Base-by-base conservation (phyloP, 2,329 filamentous ascomycete species). In the Pseudonectria buxi region DNA sequence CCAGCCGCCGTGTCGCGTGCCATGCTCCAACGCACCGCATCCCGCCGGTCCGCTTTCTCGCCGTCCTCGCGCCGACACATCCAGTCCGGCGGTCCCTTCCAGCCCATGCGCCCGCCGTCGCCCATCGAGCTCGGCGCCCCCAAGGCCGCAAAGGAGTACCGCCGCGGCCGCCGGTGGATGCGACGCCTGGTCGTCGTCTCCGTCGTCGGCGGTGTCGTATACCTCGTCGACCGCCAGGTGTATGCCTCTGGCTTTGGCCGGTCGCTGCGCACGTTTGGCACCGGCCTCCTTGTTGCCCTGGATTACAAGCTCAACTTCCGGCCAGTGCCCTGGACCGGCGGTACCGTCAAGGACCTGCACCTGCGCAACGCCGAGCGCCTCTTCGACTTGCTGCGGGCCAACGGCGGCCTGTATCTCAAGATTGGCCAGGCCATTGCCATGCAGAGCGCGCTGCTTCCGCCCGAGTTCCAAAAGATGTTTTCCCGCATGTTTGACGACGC, bases 231-330 rank as follows among this genome's bases (percentile, higher is more conserved):
- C 62, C 74, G 62, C 11, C 74, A 83, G 45, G 70, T 85, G 54
- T 94, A 92, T 61, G 86, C 87, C 33, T 82, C 85, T 1, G 83
- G 86, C 10, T 65, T 95, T 16, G 78, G 74, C 26, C 83, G 92
- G 37, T 90, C 85, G 15, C 61, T 84, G 28, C 82, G 83, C 28
- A 95, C 92, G 0, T 95, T 96, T 58, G 72, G 74, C 27, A 78
- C 78, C 3, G 90, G 88, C 7, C 65, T 94, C 10, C 56, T 89
- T 30, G 84, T 94, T 12, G 90, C 89, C 1, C 55, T 89, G 15
- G 92, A 98, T 66, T 96, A 98, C 69, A 96, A 95, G 66, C 69
- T 96, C 60, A 96, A 98, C 63, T 98, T 98, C 62, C 78, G 86
- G 6, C 74, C 85, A 6, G 68, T 87, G 46, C 89, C 90, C 6